These are phyloP conservation scores for Phoma sp. DNA, from an alignment of 2,329 filamentous ascomycete genomes.

Conservation along the genomic window DNA sequence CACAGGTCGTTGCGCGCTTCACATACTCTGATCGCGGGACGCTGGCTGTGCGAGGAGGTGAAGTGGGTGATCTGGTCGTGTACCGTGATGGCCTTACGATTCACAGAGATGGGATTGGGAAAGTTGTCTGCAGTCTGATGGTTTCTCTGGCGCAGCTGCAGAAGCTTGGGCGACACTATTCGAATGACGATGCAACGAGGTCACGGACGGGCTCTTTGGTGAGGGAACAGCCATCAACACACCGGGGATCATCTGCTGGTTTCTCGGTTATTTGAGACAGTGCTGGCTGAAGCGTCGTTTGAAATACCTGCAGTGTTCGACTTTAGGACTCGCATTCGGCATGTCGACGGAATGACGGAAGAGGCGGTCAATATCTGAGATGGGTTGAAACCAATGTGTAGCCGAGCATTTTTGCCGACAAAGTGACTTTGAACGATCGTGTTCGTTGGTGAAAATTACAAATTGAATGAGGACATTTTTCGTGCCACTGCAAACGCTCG, in stretches of 20 bases:
- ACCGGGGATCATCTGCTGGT: constrained; percentile 22
- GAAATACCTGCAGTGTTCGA: not conserved
- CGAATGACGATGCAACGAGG: constrained; percentile 19
- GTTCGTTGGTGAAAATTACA: not conserved
- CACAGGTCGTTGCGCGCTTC: constrained; percentile 39
- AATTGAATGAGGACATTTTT: not conserved
- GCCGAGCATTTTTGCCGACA: constrained; percentile 2
- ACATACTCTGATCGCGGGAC: constrained; percentile 37
- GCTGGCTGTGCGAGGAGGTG: constrained; percentile 34
- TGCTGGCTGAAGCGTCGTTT: not conserved
- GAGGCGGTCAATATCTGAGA: not conserved
- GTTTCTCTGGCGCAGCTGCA: constrained; percentile 37
- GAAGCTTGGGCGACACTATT: constrained; percentile 36
- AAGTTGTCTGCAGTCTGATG: constrained; percentile 36
- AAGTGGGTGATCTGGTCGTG: constrained; percentile 36
- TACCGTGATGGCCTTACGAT: constrained; percentile 34
- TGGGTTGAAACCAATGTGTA: not conserved
- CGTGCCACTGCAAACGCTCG: not conserved
- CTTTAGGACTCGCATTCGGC: not conserved
- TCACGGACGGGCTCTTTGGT: constrained; percentile 18
- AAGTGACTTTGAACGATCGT: not conserved
- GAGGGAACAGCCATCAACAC: constrained; percentile 14
- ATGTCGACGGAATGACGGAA: not conserved
- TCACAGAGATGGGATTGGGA: constrained; percentile 32
- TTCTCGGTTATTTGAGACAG: constrained; percentile 13